phyloP scores from a whole-genome alignment of 257 asterid genomes.

The Nicotiana benthamiana region DNA sequence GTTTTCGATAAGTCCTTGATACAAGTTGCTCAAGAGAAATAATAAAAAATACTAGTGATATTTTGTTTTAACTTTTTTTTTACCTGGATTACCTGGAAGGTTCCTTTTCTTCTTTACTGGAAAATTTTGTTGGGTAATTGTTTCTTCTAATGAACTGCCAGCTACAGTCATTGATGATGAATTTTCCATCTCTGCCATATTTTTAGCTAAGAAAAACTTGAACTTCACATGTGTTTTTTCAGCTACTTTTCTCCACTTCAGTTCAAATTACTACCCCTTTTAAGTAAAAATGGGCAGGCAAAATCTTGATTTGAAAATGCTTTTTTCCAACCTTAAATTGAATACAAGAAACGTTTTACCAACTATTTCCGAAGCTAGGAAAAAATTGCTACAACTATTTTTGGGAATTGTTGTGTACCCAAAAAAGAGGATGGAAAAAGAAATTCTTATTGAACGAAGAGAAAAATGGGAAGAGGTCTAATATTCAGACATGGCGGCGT shows the following conservation, averaged over 20 bases:
- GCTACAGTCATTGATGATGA: constrained; percentile 27
- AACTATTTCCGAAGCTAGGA: not conserved
- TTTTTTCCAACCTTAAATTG: too few species aligned
- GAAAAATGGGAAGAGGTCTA: constrained; percentile 22
- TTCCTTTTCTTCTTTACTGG: constrained; percentile 61
- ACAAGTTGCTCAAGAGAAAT: too few species aligned
- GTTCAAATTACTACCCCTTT: not conserved
- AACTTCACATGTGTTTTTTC: not conserved
- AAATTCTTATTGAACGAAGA: constrained; percentile 12
- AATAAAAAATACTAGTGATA: not conserved
- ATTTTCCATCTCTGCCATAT: constrained; percentile 35
- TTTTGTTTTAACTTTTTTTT: not conserved
- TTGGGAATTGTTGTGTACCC: constrained; percentile 4
- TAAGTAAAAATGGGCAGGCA: not conserved
- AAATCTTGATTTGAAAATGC: not conserved
- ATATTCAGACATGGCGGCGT: constrained; percentile 23
- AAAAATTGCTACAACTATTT: not conserved
- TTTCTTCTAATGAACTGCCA: constrained; percentile 25
- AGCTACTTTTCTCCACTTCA: not conserved
- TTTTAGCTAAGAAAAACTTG: not conserved
- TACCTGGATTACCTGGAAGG: constrained; percentile 98
- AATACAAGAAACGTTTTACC: not conserved
- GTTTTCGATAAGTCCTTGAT: too few species aligned
- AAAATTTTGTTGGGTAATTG: constrained; percentile 10
- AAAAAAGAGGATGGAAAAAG: constrained; percentile 4